Percentiles rank a stretch among this genome's conserved stretches.
Evolutionary conservation across 2,329 filamentous ascomycete species (phyloP).

Genomic region (Bipolaris victoriae): DNA sequence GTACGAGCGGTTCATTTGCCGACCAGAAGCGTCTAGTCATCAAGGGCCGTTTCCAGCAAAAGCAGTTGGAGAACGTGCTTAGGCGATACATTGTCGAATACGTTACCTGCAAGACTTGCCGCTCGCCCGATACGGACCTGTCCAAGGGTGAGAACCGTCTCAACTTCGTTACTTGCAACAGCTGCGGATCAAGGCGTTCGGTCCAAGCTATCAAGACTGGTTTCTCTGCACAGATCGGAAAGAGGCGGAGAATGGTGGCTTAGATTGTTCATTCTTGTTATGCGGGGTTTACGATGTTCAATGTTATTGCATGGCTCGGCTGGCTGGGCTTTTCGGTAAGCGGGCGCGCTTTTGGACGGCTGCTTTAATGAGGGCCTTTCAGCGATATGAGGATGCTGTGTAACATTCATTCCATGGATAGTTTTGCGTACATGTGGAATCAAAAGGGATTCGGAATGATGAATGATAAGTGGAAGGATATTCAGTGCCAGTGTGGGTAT

Average conservation of each 20-base stretch:
- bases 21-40: slow-evolving; percentile 96
- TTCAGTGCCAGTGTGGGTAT: neutral
- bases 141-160: slow-evolving; percentile 99
- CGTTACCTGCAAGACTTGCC: slow-evolving; percentile 97
- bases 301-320: slow-evolving; percentile 30
- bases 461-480: neutral
- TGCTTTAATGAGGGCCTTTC: slow-evolving; percentile 10
- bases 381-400: slow-evolving; percentile 6
- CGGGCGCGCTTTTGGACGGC: slow-evolving; percentile 25
- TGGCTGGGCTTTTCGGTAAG: slow-evolving; percentile 22
- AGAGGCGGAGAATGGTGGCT: slow-evolving; percentile 92
- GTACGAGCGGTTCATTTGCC: slow-evolving; percentile 86
- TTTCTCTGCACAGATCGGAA: slow-evolving; percentile 99
- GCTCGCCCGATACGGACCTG: slow-evolving; percentile 61
- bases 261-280: slow-evolving; percentile 55
- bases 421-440: slow-evolving; percentile 3
- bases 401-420: neutral
- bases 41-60: slow-evolving; percentile 99
- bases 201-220: slow-evolving; percentile 99
- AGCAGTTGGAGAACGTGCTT: slow-evolving; percentile 97
- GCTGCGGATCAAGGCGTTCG: slow-evolving; percentile 70
- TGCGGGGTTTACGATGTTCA: slow-evolving; percentile 29
- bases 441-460: neutral
- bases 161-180: slow-evolving; percentile 97
- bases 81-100: slow-evolving; percentile 98